Percentiles rank a stretch among this genome's conserved stretches.
Conservation (phyloP, 1,284 basidiomycete species). For the Ustilago bromivora region DNA sequence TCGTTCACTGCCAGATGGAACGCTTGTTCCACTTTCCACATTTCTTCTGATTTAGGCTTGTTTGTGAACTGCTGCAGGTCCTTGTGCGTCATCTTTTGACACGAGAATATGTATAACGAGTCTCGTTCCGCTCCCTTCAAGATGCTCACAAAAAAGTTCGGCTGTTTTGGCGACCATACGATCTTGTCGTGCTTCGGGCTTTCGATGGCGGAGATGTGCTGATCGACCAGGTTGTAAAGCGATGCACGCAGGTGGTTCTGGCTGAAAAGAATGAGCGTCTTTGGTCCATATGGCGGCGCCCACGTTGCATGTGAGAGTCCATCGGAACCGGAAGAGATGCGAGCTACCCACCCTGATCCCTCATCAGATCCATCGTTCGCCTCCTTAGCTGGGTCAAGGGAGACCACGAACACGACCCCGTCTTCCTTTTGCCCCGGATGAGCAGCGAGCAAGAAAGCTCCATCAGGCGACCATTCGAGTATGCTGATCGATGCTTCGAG, state of each 20-base stretch:
- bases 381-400: slow-evolving; percentile 60
- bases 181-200: slow-evolving; percentile 50
- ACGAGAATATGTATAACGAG: slow-evolving; percentile 31
- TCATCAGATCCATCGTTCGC: slow-evolving; percentile 60
- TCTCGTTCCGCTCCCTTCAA: slow-evolving; percentile 46
- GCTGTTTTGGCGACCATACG: slow-evolving; percentile 35
- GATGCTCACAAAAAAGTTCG: slow-evolving; percentile 41
- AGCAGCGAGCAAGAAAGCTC: slow-evolving; percentile 52
- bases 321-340: slow-evolving; percentile 54
- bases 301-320: slow-evolving; percentile 56
- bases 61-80: slow-evolving; percentile 29
- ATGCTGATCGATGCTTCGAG: slow-evolving; percentile 45
- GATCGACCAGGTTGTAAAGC: slow-evolving; percentile 51
- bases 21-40: slow-evolving; percentile 73
- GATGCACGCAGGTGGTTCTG: slow-evolving; percentile 47
- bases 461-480: slow-evolving; percentile 61
- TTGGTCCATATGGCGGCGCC: slow-evolving; percentile 49
- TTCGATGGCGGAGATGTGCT: slow-evolving; percentile 50
- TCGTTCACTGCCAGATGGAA: slow-evolving; percentile 83
- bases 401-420: slow-evolving; percentile 57
- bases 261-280: slow-evolving; percentile 51
- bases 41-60: slow-evolving; percentile 30
- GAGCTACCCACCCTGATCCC: slow-evolving; percentile 60
- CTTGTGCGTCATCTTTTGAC: slow-evolving; percentile 21
- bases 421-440: slow-evolving; percentile 36